These are phyloP conservation scores for Linanthus parryae DNA, from an alignment of 148 eudicot genomes.

Conservation along the genomic window DNA sequence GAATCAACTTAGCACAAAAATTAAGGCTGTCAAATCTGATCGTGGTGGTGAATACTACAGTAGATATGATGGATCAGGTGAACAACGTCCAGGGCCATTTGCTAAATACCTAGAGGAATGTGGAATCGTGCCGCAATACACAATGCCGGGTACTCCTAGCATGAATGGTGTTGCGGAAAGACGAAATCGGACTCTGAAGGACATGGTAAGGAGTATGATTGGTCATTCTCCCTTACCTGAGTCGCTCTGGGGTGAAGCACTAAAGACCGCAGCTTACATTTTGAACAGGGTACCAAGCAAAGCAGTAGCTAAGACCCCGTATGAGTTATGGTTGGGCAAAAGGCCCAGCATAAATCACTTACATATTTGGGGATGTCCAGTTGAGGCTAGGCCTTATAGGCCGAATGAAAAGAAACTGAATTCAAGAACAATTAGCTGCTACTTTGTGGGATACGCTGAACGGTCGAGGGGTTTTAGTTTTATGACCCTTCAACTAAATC, in stretches of 20 bases:
- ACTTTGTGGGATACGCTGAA: not conserved
- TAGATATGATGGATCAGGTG: not conserved
- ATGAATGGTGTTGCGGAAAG: slow-evolving; percentile 5
- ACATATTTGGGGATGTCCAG: slow-evolving; percentile 4
- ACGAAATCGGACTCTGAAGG: not conserved
- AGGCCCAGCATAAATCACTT: not conserved
- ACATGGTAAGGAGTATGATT: slow-evolving; percentile 4
- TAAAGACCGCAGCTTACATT: not conserved
- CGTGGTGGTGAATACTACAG: too few species aligned
- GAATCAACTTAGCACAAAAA: too few species aligned
- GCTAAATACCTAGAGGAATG: too few species aligned
- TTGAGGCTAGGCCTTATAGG: not conserved
- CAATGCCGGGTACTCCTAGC: not conserved
- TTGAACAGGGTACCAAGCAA: not conserved
- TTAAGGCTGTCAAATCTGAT: too few species aligned
- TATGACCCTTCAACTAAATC: too few species aligned
- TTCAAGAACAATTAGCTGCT: not conserved
- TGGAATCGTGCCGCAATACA: too few species aligned
- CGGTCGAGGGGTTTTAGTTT: not conserved
- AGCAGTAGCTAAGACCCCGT: not conserved
- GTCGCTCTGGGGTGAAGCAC: not conserved
- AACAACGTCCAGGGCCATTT: too few species aligned
- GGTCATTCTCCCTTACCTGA: not conserved
- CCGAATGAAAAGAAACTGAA: not conserved
- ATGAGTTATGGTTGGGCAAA: not conserved